Base-by-base conservation (phyloP, 768 basidiomycete species). In the Kwoniella sp. region DNA sequence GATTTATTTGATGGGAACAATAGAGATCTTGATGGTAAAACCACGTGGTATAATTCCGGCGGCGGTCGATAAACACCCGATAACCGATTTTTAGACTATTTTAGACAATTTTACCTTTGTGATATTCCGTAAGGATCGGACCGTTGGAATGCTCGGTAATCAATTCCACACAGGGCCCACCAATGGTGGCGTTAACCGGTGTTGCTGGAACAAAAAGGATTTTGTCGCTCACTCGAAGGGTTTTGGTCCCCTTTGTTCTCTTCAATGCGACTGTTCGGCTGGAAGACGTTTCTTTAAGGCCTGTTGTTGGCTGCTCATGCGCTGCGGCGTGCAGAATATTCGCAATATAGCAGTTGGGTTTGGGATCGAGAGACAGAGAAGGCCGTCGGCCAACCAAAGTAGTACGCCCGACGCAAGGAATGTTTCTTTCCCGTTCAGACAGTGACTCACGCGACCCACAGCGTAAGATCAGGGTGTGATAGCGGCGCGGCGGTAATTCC, bases 1-100 rank as follows among this genome's bases (percentile, higher is more conserved):
- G 23, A 7, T 54, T 17, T 29, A 13, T 34, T n/a, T n/a, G 58
- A 55, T 29, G 41, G 41, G 58, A 60, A 60, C 58, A 60, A 60
- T 51, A 60, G 45, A 47, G 48, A 52, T 22, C 11, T 23, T 60
- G 47, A 52, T 51, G 11, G 31, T 9, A 28, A 58, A 45, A 52
- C 58, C 58, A 60, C 58, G 58, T 60, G 58, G 23, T n/a, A 7
- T n/a, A 25, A 7, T 7, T n/a, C 45, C 37, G 45, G 11, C 22
- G 8, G 11, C 31, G n/a, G 48, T 31, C 41, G 41, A 45, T 45
- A 45, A 45, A 45, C 20, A 45, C 20, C 41, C 41, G 41, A 45
- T 17, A 45, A 17, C 41, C 41, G 41, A 45, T 45, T 17, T 45
- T 45, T 9, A 17, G 8, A 45, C 41, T 45, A 37, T 37, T 37